Conservation (phyloP, 768 basidiomycete genomes). For the Podaxis mareebaensis region DNA sequence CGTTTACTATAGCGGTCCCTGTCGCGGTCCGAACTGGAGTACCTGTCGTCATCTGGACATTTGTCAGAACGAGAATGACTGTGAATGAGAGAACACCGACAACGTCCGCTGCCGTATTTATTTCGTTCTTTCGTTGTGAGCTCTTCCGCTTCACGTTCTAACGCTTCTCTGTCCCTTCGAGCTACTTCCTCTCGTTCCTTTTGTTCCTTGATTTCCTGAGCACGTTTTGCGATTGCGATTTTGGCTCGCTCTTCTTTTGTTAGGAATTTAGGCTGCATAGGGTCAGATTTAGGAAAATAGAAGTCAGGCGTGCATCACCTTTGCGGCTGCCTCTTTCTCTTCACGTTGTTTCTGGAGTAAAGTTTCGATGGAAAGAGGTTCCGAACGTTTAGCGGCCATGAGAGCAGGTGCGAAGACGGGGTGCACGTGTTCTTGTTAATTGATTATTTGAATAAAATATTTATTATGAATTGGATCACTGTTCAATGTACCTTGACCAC, state of each 20-base stretch:
- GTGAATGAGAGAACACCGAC: constrained; percentile 32
- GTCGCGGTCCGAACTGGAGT: constrained; percentile 52
- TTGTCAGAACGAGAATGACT: constrained; percentile 15
- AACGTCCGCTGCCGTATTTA: constrained; percentile 41
- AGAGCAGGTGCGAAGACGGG: constrained; percentile 15
- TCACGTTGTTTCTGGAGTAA: constrained; percentile 84
- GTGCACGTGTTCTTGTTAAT: constrained; percentile 17
- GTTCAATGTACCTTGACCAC: constrained; percentile 3
- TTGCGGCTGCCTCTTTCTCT: constrained; percentile 88
- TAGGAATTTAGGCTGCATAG: constrained; percentile 84
- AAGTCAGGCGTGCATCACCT: constrained; percentile 47
- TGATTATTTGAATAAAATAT: constrained; percentile 1
- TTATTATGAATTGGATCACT: not conserved
- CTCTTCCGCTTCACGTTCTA: constrained; percentile 78
- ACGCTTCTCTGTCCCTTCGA: constrained; percentile 59
- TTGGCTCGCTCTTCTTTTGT: constrained; percentile 90
- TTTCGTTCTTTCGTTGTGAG: constrained; percentile 46
- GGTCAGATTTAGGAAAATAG: not conserved
- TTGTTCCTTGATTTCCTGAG: constrained; percentile 77
- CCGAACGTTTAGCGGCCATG: constrained; percentile 52
- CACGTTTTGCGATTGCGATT: constrained; percentile 84
- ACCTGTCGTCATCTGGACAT: constrained; percentile 52
- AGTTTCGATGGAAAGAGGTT: constrained; percentile 88
- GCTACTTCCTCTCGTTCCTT: constrained; percentile 64
- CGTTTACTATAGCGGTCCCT: constrained; percentile 32